Conservation (phyloP, 2,329 filamentous ascomycete genomes). For the Exophiala viscosa region DNA sequence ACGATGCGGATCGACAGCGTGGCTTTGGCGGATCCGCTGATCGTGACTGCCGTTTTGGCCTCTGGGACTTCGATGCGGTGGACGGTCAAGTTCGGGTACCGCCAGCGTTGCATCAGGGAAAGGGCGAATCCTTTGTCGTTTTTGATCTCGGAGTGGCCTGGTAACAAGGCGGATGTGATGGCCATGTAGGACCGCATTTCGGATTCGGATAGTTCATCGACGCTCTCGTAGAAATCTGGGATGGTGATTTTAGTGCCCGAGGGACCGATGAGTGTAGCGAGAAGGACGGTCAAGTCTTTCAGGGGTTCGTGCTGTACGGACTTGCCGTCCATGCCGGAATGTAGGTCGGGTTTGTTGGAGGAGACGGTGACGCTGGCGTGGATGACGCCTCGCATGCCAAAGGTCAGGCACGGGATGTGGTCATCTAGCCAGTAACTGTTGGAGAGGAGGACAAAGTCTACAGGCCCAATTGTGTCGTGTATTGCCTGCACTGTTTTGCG, state of each 20-base stretch:
- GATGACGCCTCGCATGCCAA: conserved; percentile 87
- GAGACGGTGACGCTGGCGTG: conserved; percentile 88
- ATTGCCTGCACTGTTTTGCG: conserved; percentile 74
- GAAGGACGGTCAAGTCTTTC: conserved; percentile 80
- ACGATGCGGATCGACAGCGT: conserved; percentile 88
- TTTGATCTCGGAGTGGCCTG: conserved; percentile 63
- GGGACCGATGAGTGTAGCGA: conserved; percentile 75
- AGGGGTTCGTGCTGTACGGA: conserved; percentile 81
- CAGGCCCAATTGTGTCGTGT: conserved; percentile 78
- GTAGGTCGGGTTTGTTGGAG: conserved; percentile 80
- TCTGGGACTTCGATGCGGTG: conserved; percentile 91
- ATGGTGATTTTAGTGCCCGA: conserved; percentile 74
- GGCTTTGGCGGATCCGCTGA: conserved; percentile 83
- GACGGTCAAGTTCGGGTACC: conserved; percentile 89
- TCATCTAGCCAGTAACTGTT: conserved; percentile 99
- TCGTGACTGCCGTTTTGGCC: conserved; percentile 80
- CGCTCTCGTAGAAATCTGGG: conserved; percentile 82
- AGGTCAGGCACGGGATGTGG: conserved; percentile 89
- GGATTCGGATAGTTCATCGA: conserved; percentile 68
- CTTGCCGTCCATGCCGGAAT: conserved; percentile 95
- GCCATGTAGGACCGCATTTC: conserved; percentile 80
- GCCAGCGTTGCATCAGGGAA: conserved; percentile 89
- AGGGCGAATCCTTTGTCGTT: conserved; percentile 69
- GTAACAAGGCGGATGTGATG: conserved; percentile 72
- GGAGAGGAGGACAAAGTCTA: conserved; percentile 91